phyloP scores from a whole-genome alignment of 129 eudicot species.

The Cynara cardunculus region DNA sequence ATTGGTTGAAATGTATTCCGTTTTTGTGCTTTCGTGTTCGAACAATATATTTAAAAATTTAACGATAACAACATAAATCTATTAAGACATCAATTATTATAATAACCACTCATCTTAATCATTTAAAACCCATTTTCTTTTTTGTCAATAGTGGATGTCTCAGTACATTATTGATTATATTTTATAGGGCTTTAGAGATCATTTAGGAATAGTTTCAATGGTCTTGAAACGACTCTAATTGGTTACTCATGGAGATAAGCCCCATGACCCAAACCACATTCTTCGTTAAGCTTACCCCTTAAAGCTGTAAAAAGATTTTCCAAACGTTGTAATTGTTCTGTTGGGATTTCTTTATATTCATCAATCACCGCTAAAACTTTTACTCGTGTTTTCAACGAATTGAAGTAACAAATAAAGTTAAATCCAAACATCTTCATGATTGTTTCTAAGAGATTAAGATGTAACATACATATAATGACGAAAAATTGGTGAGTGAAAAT shows the following conservation, averaged over 20 bases:
- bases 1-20: neutral
- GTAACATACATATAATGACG: too few species aligned
- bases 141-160: neutral
- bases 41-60: neutral
- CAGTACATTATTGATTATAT: neutral
- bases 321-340: too few species aligned
- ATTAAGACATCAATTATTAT: neutral
- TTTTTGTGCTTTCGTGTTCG: neutral
- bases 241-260: neutral
- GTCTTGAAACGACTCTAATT: neutral
- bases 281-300: too few species aligned
- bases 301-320: too few species aligned
- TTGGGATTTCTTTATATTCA: too few species aligned
- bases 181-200: neutral
- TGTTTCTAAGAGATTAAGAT: too few species aligned
- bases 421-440: too few species aligned
- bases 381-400: too few species aligned
- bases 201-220: neutral
- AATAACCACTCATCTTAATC: neutral
- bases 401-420: too few species aligned
- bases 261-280: too few species aligned
- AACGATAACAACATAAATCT: neutral
- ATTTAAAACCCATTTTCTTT: neutral
- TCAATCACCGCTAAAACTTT: too few species aligned
- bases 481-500: too few species aligned